Evolutionary conservation across 805 yeast species (phyloP), one percentile per base, ranked within the genome.

Genomic region (Saturnispora diversa): DNA sequence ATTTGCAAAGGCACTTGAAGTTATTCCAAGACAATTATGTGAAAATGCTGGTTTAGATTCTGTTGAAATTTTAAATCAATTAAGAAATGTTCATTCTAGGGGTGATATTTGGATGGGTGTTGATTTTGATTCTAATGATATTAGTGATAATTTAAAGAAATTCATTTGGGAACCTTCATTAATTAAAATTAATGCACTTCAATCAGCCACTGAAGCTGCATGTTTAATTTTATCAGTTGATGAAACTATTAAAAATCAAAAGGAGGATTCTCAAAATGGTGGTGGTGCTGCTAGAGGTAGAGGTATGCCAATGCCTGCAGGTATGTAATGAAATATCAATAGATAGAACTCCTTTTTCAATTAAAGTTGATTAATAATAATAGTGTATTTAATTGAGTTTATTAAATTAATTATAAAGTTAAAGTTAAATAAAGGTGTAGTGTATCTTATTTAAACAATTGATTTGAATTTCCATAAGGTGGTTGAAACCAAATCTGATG

Each of bases 31-130:
- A 60, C 97, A 92, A 60, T 71, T 92, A 49, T 90, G 97, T 68
- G 98, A 92, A 59, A 92, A 92, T 61, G 98, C 96, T n/a, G 99
- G 99, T 5, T 80, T 92, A 50, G 99, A 92, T 59, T 94, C 95
- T 16, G 85, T 94, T n/a, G 97, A 92, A 59, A 66, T 92, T 45
- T 75, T 92, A 52, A 92, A 92, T 62, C 76, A 82, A 56, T 70
- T 92, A 56, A 78, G 99, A 64, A 83, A 92, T 74, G 81, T 85
- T 15, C 99, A 92, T 56, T 92, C 95, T 40, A 84, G 84, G 59
- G 96, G 95, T 47, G 95, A 90, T 54, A 70, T 65, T 33, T 85
- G 95, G 92, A 80, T 70, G 48, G 99, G 99, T 50, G 77, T 92
- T 45, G 96, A 92, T 64, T 92, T 92, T 66, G 83, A 77, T 44